These are phyloP conservation scores for Flaveria brownii DNA, from an alignment of 129 eudicot species.

Conservation along the genomic window DNA sequence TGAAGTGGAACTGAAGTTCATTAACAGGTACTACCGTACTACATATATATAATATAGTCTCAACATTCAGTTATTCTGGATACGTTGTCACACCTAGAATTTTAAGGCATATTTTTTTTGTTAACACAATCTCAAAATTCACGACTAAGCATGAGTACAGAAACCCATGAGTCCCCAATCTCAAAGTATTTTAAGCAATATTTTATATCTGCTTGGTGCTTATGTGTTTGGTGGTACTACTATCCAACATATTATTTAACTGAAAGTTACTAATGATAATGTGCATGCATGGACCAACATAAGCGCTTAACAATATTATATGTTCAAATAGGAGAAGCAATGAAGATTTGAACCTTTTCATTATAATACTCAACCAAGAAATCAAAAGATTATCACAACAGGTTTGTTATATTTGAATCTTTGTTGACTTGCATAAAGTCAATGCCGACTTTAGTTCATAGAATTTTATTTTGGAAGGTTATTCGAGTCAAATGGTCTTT, in stretches of 20 bases:
- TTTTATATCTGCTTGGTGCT: background rate
- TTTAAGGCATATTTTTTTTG: background rate
- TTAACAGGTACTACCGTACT: conserved; percentile 80
- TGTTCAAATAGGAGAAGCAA: conserved; percentile 64
- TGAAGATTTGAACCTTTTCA: conserved; percentile 84
- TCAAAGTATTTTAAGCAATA: background rate
- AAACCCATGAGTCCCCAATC: background rate
- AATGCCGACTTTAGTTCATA: background rate
- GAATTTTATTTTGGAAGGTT: conserved; percentile 49
- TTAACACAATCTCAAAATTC: background rate
- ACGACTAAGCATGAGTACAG: background rate
- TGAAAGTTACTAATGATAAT: background rate
- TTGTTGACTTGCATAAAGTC: conserved; percentile 12
- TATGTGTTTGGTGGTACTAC: background rate
- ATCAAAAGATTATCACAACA: conserved; percentile 83
- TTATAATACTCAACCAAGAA: conserved; percentile 83
- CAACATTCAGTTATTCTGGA: conserved; percentile 12
- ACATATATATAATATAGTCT: conserved; percentile 6
- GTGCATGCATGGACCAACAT: background rate
- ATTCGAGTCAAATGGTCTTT: conserved; percentile 98
- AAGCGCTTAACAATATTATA: conserved; percentile 11
- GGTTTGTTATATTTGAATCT: conserved; percentile 46
- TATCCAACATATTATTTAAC: background rate
- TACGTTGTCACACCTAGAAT: background rate
- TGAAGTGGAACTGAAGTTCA: conserved; percentile 90